Evolutionary conservation across 2,329 filamentous ascomycete genomes (phyloP).

Genomic region (Knoxdaviesia capensis): DNA sequence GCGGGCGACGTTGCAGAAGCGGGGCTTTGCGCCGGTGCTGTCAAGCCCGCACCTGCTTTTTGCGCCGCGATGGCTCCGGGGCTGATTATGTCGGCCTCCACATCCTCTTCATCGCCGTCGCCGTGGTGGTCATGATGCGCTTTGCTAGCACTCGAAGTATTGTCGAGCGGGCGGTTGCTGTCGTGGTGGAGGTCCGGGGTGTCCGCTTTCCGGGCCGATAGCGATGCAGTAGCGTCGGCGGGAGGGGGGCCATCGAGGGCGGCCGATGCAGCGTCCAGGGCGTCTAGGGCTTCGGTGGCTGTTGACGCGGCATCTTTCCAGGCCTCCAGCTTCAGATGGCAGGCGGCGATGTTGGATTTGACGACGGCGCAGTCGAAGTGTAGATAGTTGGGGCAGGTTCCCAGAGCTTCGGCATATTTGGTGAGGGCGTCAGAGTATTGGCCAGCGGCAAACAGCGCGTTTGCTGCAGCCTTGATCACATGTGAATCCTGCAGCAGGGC

Average conservation of each 20-base stretch:
- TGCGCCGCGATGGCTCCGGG: constrained; percentile 32
- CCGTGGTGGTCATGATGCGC: no score
- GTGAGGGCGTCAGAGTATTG: constrained; percentile 61
- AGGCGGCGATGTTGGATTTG: constrained; percentile 75
- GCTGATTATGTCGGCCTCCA: constrained; percentile 34
- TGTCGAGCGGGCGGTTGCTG: no score
- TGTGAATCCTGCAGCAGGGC: constrained; percentile 52
- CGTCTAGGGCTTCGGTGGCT: constrained; percentile 53
- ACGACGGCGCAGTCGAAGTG: constrained; percentile 79
- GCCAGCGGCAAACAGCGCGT: constrained; percentile 53
- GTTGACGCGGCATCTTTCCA: constrained; percentile 68
- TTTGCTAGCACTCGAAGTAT: no score
- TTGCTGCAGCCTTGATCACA: constrained; percentile 54
- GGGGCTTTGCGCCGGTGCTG: constrained; percentile 5
- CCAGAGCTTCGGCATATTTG: constrained; percentile 63
- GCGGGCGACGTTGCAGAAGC: no score
- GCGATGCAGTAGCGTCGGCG: background rate
- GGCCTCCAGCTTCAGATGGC: constrained; percentile 63
- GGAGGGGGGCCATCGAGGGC: constrained; percentile 23
- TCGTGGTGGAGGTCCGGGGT: constrained; percentile 17
- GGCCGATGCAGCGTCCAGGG: constrained; percentile 26
- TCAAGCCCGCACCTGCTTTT: constrained; percentile 7
- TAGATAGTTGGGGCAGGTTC: constrained; percentile 63
- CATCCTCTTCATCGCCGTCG: constrained; percentile 23
- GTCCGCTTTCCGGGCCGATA: no score